Evolutionary conservation across 768 basidiomycete species (phyloP).

Genomic region (Hebeloma cylindrosporum): DNA sequence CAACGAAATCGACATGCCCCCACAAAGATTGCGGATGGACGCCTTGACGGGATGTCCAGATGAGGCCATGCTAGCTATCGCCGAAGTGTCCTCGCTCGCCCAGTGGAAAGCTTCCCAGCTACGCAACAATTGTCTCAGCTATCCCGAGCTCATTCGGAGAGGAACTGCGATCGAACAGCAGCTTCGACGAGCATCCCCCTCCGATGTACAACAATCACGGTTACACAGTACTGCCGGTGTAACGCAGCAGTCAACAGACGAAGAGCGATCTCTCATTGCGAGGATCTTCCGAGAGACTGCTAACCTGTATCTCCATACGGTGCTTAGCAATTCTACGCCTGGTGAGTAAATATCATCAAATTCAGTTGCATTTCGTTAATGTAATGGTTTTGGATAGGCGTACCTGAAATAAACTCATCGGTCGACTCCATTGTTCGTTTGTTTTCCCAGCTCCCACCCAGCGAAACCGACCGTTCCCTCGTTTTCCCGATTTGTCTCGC

Average conservation of each 20-base stretch:
- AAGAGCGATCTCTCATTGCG: slow-evolving; percentile 47
- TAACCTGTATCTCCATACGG: slow-evolving; percentile 66
- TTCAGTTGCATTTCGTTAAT: background rate
- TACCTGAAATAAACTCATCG: slow-evolving; percentile 65
- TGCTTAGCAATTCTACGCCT: slow-evolving; percentile 67
- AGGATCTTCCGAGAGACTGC: slow-evolving; percentile 67
- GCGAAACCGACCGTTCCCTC: slow-evolving; percentile 63
- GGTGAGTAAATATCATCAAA: slow-evolving; percentile 41
- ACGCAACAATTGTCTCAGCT: slow-evolving; percentile 65
- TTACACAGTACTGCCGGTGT: slow-evolving; percentile 30
- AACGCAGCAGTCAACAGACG: slow-evolving; percentile 40
- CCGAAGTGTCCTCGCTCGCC: slow-evolving; percentile 69
- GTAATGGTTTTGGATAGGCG: slow-evolving; percentile 41
- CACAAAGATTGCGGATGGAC: slow-evolving; percentile 61
- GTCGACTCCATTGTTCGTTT: slow-evolving; percentile 55
- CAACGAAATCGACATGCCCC: slow-evolving; percentile 28
- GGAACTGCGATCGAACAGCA: slow-evolving; percentile 71
- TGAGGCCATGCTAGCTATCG: slow-evolving; percentile 72
- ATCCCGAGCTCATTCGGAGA: slow-evolving; percentile 72
- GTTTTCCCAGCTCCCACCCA: slow-evolving; percentile 53
- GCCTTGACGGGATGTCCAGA: slow-evolving; percentile 76
- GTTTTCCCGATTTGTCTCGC: slow-evolving; percentile 75
- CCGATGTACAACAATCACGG: slow-evolving; percentile 32
- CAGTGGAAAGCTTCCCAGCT: slow-evolving; percentile 72
- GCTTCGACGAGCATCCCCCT: slow-evolving; percentile 43